Conservation (phyloP, 106 monocot species). For the Acanthochlamys bracteata region DNA sequence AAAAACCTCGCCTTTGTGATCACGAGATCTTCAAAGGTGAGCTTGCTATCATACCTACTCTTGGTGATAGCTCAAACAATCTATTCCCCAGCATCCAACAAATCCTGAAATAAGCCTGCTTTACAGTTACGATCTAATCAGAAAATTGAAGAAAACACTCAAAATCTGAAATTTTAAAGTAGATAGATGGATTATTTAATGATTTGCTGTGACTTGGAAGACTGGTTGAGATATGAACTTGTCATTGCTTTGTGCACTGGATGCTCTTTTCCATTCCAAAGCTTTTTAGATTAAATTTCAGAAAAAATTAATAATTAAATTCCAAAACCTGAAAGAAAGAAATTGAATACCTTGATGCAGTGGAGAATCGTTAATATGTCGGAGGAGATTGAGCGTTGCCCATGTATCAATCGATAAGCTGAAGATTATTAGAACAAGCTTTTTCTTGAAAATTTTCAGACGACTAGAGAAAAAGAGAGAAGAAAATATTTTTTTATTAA, state of each 20-base stretch:
- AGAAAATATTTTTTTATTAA: no score
- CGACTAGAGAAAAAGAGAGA: no score
- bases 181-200: neutral
- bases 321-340: neutral
- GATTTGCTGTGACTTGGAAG: conserved; percentile 43
- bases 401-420: conserved; percentile 18
- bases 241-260: conserved; percentile 44
- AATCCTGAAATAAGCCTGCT: conserved; percentile 58
- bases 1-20: conserved; percentile 52
- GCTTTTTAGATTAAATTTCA: neutral
- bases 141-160: neutral
- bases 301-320: neutral
- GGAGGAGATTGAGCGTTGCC: conserved; percentile 67
- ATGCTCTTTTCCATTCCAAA: conserved; percentile 34
- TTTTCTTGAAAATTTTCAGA: no score
- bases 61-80: conserved; percentile 62
- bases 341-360: conserved; percentile 38
- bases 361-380: conserved; percentile 29
- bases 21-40: conserved; percentile 81
- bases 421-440: no score
- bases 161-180: neutral
- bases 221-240: conserved; percentile 51
- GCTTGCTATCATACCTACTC: conserved; percentile 41
- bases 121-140: neutral
- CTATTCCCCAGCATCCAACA: conserved; percentile 34